Evolutionary conservation across 1,139 yeast species (phyloP).

Genomic region (Taphrina communis): DNA sequence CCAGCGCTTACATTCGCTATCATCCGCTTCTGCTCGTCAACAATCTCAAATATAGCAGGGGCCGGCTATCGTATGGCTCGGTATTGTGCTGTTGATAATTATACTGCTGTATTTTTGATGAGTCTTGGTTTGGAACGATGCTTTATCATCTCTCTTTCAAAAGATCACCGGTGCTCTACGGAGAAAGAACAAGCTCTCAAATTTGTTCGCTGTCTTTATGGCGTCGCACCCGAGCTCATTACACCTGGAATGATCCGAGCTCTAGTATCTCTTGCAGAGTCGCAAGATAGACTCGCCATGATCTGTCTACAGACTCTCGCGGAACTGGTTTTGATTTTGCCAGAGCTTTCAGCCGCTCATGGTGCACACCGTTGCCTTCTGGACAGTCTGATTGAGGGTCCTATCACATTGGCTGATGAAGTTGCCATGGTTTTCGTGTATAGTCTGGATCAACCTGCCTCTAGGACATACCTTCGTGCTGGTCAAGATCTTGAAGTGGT

Average conservation of each 20-base stretch:
- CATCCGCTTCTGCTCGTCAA: slow-evolving; percentile 18
- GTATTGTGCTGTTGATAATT: slow-evolving; percentile 62
- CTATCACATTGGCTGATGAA: slow-evolving; percentile 58
- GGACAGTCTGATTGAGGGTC: slow-evolving; percentile 66
- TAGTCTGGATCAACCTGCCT: slow-evolving; percentile 64
- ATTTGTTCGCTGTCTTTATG: slow-evolving; percentile 68
- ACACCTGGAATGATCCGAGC: slow-evolving; percentile 73
- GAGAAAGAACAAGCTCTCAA: slow-evolving; percentile 84
- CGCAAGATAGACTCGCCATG: slow-evolving; percentile 62
- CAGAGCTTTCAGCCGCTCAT: slow-evolving; percentile 62
- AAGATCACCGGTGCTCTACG: slow-evolving; percentile 58
- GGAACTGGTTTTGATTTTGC: slow-evolving; percentile 67
- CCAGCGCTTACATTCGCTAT: background rate
- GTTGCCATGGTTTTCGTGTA: slow-evolving; percentile 64
- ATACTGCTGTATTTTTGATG: slow-evolving; percentile 57
- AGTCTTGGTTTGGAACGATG: slow-evolving; percentile 65
- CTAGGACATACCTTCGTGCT: slow-evolving; percentile 63
- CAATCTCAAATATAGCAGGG: slow-evolving; percentile 58
- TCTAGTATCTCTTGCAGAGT: slow-evolving; percentile 71
- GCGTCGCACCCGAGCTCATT: slow-evolving; percentile 62
- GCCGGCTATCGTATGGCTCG: slow-evolving; percentile 78
- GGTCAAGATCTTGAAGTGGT: slow-evolving; percentile 70
- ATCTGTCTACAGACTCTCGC: slow-evolving; percentile 72
- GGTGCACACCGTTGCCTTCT: slow-evolving; percentile 71
- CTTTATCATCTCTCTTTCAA: slow-evolving; percentile 67